Base-by-base conservation (phyloP, 768 basidiomycete species). In the Boletellus ananiceps region DNA sequence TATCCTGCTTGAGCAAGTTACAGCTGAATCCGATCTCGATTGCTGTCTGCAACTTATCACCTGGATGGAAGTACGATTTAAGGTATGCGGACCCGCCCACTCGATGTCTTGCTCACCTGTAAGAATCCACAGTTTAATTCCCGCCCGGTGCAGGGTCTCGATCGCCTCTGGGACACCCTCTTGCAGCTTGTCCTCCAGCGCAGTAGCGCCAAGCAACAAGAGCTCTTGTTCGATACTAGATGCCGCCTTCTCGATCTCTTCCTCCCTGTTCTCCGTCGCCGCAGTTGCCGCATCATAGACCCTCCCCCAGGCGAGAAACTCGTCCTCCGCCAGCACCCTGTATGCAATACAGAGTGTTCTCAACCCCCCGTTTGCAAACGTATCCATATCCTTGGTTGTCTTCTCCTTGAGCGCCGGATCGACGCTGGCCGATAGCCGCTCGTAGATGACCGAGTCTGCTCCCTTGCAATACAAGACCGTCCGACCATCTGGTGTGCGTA, bases 1-100 rank as follows among this genome's bases (percentile, higher is more conserved):
- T 97, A 51, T 88, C 84, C 62, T 76, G 83, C 71, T 95, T 94
- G 52, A 98, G 80, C 15, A 98, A 74, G 64, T 97, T 98, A 71
- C 95, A 96, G 59, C 85, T 88, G 76, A 89, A 98, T 11, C 79
- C 95, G 54, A 99, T 98, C 66, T 97, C 95, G 62, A 99, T 97
- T 13, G 95, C 95, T 1, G 95, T 99, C 67, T 98, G 94, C 1
- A 97, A 76, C 69, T 99, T 99, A 71, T 99, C 95, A 23, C 94
- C 90, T 87, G 54, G 4, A 34, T n/a, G 8, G 23, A 14, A 23
- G 19, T 43, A 4, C n/a, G 6, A 15, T 0, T 3, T 44, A 39
- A 37, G 41, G 14, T 9, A 19, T 19, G 18, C 18, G 21, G 11
- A 34, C 42, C 14, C 41, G 34, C 14, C 12, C 19, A 37, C 2